Conservation (phyloP, 257 asterid species). For the Solanum microdontum region DNA sequence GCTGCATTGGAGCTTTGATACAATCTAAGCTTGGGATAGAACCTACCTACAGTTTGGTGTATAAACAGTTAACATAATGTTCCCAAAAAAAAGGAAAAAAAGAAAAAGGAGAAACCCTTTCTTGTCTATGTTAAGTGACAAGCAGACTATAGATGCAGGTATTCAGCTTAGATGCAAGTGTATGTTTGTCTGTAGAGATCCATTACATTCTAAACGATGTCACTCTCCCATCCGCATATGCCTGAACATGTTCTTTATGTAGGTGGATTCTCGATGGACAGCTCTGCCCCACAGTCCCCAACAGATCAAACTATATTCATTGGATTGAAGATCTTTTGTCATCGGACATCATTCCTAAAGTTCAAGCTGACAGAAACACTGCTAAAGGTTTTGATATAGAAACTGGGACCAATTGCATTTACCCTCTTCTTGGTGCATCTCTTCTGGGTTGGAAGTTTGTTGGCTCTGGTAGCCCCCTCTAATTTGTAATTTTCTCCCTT, state of each 20-base stretch:
- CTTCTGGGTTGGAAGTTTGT: constrained; percentile 87
- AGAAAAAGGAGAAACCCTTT: not conserved
- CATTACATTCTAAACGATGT: not conserved
- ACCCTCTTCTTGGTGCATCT: constrained; percentile 97
- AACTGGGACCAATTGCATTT: constrained; percentile 94
- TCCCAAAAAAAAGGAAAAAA: not conserved
- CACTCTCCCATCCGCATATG: not conserved
- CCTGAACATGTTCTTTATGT: not conserved
- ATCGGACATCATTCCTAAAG: constrained; percentile 36
- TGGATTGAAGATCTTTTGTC: constrained; percentile 89
- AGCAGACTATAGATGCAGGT: not conserved
- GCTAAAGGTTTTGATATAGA: constrained; percentile 91
- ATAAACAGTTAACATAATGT: not conserved
- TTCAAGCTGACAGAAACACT: constrained; percentile 10
- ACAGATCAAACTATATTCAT: constrained; percentile 88
- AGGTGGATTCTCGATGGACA: constrained; percentile 99
- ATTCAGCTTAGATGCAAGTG: not conserved
- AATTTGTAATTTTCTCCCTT: not conserved
- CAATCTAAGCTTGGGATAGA: not conserved
- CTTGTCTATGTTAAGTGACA: not conserved
- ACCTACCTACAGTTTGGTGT: not conserved
- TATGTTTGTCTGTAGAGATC: not conserved
- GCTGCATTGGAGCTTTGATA: not conserved
- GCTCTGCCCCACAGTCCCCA: constrained; percentile 96
- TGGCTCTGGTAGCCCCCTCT: constrained; percentile 54